Evolutionary conservation across 805 yeast species (phyloP).

Genomic region (Candida wancherniae): DNA sequence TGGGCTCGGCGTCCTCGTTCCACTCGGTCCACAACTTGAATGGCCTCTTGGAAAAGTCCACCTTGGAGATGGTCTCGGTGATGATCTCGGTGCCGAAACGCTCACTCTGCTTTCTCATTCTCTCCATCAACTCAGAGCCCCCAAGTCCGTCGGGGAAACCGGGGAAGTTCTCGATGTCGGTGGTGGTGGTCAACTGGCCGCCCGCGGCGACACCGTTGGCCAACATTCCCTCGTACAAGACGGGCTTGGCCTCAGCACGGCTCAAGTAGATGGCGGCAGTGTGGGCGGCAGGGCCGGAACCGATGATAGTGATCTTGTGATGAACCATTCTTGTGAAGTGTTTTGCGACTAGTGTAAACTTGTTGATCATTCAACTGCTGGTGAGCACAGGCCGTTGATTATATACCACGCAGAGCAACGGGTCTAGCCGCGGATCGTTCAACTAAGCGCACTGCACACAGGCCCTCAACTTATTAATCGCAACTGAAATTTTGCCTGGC

Average conservation of each 20-base stretch:
- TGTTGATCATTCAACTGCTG: slow-evolving; percentile 1
- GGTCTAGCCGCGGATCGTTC: slow-evolving; percentile 11
- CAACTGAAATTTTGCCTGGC: no score
- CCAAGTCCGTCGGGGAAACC: slow-evolving; percentile 94
- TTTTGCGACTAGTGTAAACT: slow-evolving; percentile 1
- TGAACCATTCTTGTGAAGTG: slow-evolving; percentile 58
- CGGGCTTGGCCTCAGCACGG: slow-evolving; percentile 93
- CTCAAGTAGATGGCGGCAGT: slow-evolving; percentile 97
- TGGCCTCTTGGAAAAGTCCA: slow-evolving; percentile 82
- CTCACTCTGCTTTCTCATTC: slow-evolving; percentile 83
- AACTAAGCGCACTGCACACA: slow-evolving; percentile 10
- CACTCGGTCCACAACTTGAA: slow-evolving; percentile 97
- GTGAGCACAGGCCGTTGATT: slow-evolving; percentile 1
- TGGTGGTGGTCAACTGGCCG: slow-evolving; percentile 97
- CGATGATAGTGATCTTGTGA: slow-evolving; percentile 80
- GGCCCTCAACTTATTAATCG: slow-evolving; percentile 1
- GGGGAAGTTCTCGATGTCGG: slow-evolving; percentile 98
- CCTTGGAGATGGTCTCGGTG: slow-evolving; percentile 92
- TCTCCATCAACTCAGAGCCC: slow-evolving; percentile 87
- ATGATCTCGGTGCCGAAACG: slow-evolving; percentile 90
- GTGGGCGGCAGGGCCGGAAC: slow-evolving; percentile 99
- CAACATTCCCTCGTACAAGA: slow-evolving; percentile 89
- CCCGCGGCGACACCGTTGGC: slow-evolving; percentile 99
- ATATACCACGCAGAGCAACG: slow-evolving; percentile 3
- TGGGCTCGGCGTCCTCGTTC: slow-evolving; percentile 86